Percentiles rank a stretch among this genome's conserved stretches.
Conservation (phyloP, 176 grass and related monocot species). For the Pontederia crassipes region DNA sequence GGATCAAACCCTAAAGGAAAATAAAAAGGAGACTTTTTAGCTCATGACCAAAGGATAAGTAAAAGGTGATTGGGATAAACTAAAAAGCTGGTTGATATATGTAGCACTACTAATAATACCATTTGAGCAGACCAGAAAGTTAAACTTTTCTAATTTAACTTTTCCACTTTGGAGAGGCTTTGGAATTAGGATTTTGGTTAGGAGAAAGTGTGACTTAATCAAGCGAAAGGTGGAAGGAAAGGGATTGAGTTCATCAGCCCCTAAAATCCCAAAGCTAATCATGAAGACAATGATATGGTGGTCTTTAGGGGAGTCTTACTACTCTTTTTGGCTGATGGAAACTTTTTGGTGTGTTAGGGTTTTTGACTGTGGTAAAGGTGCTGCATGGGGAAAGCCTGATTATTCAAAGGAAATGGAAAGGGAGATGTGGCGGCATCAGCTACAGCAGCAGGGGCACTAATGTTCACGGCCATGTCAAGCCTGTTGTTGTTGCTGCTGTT, state of each 20-base stretch:
- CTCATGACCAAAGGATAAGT: no score
- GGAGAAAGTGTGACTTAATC: neutral
- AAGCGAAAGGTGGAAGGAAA: no score
- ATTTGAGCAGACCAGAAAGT: no score
- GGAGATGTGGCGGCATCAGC: neutral
- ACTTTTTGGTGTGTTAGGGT: neutral
- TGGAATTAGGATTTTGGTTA: neutral
- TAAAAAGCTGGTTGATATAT: no score
- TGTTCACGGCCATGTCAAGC: neutral
- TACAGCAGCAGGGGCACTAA: neutral
- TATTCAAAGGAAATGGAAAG: neutral
- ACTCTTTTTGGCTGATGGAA: neutral
- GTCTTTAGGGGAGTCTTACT: neutral
- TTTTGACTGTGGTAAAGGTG: neutral
- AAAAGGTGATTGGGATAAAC: no score
- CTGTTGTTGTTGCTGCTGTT: neutral
- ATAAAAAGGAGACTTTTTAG: no score
- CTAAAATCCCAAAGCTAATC: conserved; percentile 2
- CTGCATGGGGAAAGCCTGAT: neutral
- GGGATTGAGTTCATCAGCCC: neutral
- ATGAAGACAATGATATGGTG: conserved; percentile 3
- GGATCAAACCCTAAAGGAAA: no score
- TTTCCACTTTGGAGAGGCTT: no score
- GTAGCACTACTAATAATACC: no score
- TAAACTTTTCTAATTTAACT: no score